phyloP scores from a whole-genome alignment of 306 rosid genomes.

The Prunus persica region Prunus_persica_NCBIv2 NC_034009.1:23738501-23739000 shows the following conservation, averaged over 20 bases:
- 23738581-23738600: too few species aligned
- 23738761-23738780: neutral
- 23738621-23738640: neutral
- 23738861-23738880: neutral
- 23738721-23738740: neutral
- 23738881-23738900: conserved; percentile 22
- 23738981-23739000: neutral
- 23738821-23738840: too few species aligned
- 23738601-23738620: too few species aligned
- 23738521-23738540: too few species aligned
- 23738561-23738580: too few species aligned
- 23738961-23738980: neutral
- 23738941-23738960: neutral
- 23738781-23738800: conserved; percentile 11
- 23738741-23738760: neutral
- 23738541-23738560: too few species aligned
- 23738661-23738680: neutral
- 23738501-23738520: too few species aligned
- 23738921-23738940: conserved; percentile 33
- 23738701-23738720: neutral
- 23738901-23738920: conserved; percentile 38
- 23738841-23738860: neutral
- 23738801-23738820: conserved; percentile 13
- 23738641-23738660: neutral
- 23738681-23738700: neutral